Base-by-base conservation (phyloP, 2,329 filamentous ascomycete species). In the Neonectria sp. region DNA sequence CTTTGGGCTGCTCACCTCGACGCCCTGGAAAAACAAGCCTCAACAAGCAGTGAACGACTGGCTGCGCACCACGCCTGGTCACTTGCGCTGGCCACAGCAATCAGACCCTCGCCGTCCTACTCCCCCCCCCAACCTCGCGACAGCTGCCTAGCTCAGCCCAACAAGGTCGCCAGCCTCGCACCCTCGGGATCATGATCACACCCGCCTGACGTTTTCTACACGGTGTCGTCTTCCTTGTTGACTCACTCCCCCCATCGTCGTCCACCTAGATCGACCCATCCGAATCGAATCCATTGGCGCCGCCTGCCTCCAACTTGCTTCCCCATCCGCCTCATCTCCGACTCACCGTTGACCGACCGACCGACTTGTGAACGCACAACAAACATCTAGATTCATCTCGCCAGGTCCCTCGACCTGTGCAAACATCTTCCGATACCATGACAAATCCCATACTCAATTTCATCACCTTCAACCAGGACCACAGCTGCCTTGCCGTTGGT, bases 401-500 rank as follows among this genome's bases (percentile, higher is more conserved):
- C 33, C 33, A 48, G 48, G 59, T 61, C 31, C 40, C 33, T 17
- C 33, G 17, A 51, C 21, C 55, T 35, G 24, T 15, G 11, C 46
- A 24, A 51, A 31, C 45, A 27, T 65, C 45, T 31, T 15, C 48
- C 33, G 24, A 43, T 77, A 84, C 74, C 68, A 94, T 94, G 91
- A 84, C 91, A 71, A 87, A 79, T 71, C 91, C 92, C 80, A 85
- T 90, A 55, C 94, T 98, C 86, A 99, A 99, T 83, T 99, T 97
- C 84, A 94, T 99, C 77, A 98, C 95, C 48, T 99, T 98, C 84
- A 99, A 99, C 83, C 96, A 99, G 86, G 96, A 99, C 86, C 95
- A 97, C 85, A 97, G 93, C 88, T 95, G 95, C 82, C 88, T 99
- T 72, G 95, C 95, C 84, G 95, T 99, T 75, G 95, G 94, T 95